These are phyloP conservation scores for Mollisia scopiformis DNA, from an alignment of 2,329 filamentous ascomycete genomes.

Conservation along the genomic window DNA sequence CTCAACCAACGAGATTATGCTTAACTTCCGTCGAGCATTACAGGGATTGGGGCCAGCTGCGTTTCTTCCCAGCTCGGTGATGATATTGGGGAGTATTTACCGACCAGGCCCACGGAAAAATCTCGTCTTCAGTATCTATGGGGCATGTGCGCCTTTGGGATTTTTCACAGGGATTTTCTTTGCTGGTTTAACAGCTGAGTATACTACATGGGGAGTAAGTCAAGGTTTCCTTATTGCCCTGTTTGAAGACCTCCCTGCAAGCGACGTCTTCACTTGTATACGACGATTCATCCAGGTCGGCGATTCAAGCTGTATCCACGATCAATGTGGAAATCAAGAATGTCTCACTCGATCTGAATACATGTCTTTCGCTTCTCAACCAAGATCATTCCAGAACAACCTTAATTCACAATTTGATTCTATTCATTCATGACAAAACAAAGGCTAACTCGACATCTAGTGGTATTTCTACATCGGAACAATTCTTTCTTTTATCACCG, in stretches of 20 bases:
- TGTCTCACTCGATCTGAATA: neutral
- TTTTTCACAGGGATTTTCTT: constrained; percentile 67
- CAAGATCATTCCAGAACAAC: neutral
- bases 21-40: constrained; percentile 73
- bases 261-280: neutral
- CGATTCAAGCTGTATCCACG: no score
- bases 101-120: constrained; percentile 72
- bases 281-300: neutral
- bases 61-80: constrained; percentile 70
- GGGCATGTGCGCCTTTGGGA: constrained; percentile 55
- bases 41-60: constrained; percentile 76
- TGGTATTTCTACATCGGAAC: constrained; percentile 73
- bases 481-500: constrained; percentile 50
- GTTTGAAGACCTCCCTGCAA: neutral
- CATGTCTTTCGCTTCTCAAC: neutral
- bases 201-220: constrained; percentile 52
- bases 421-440: neutral
- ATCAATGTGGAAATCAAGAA: no score
- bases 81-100: constrained; percentile 66
- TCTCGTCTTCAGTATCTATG: constrained; percentile 60
- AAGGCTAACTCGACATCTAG: neutral
- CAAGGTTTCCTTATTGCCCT: neutral
- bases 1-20: constrained; percentile 67
- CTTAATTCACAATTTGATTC: neutral
- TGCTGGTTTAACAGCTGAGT: constrained; percentile 63